Conservation (phyloP, 495 filamentous ascomycete species). For the Aspergillus wentii region DNA sequence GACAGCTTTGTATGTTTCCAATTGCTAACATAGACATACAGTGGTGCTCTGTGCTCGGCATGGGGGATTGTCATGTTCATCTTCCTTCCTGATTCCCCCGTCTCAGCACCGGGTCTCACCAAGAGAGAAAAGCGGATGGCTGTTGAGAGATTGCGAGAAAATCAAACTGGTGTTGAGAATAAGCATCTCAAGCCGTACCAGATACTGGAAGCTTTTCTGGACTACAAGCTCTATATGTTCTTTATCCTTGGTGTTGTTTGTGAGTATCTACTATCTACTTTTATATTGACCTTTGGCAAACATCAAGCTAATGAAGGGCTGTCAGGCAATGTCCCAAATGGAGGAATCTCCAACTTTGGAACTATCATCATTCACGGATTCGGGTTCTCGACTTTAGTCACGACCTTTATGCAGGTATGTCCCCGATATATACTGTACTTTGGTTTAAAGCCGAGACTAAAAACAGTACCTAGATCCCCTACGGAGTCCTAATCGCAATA, state of each 20-base stretch:
- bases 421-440: too few species aligned
- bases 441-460: too few species aligned
- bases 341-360: conserved; percentile 55
- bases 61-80: conserved; percentile 56
- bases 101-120: conserved; percentile 54
- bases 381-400: conserved; percentile 51
- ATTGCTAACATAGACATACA: conserved; percentile 10
- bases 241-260: conserved; percentile 49
- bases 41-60: conserved; percentile 48
- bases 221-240: conserved; percentile 61
- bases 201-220: conserved; percentile 50
- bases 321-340: conserved; percentile 40
- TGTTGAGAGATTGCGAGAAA: conserved; percentile 52
- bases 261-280: conserved; percentile 7
- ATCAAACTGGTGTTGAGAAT: conserved; percentile 65
- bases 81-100: conserved; percentile 59
- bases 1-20: too few species aligned
- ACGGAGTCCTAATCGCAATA: conserved; percentile 51
- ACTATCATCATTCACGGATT: conserved; percentile 59
- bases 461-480: conserved; percentile 53
- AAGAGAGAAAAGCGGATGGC: conserved; percentile 53
- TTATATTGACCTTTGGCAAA: neutral
- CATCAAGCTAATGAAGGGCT: neutral
- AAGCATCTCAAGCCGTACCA: conserved; percentile 56
- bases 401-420: conserved; percentile 41